Evolutionary conservation across 2,329 filamentous ascomycete genomes (phyloP), one percentile per base, ranked within the genome.

Genomic region (Fusarium sp.): DNA sequence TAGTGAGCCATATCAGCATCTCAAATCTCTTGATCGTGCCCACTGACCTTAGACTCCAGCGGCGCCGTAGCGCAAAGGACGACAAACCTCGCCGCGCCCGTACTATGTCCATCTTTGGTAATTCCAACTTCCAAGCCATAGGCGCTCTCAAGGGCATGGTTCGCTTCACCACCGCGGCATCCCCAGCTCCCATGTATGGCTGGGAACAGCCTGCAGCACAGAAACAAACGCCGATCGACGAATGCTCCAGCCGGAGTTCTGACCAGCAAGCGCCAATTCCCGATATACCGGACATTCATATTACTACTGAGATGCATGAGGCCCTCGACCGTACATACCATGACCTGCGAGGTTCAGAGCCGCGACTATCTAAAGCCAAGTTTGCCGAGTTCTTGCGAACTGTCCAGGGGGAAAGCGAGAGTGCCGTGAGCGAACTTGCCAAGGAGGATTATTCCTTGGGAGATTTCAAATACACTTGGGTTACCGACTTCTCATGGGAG

Each of bases 391-490:
- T 91, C 78, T 78, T 92, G n/a, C 80, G 82, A 41, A 77, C 80
- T 3, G 82, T 82, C 4, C 89, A 91, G 75, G 85, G 85, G 38
- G 86, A 89, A 62, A 55, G 69, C 18, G 68, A 75, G 63, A 52
- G 68, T 20, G 68, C 75, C 10, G 74, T 83, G 8, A 72, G 78
- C 10, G 28, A 60, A 28, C 77, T 85, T 18, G 75, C 81, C 22
- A 81, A 84, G 47, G 83, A 87, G 8, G 76, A 75, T 5, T 89
- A 88, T 77, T 80, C 73, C 8, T 81, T 85, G 22, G 83, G 85
- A 47, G 84, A 88, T 41, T 90, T 90, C 66, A 82, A 89, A 30
- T 86, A 84, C 72, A 78, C 83, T 26, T 88, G 86, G 86, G 83
- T 82, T 74, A 79, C 82, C 47, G 74, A 79, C 12, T 86, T 84